Conservation (phyloP, 768 basidiomycete genomes). For the Coprinopsis marcescibilis region DNA sequence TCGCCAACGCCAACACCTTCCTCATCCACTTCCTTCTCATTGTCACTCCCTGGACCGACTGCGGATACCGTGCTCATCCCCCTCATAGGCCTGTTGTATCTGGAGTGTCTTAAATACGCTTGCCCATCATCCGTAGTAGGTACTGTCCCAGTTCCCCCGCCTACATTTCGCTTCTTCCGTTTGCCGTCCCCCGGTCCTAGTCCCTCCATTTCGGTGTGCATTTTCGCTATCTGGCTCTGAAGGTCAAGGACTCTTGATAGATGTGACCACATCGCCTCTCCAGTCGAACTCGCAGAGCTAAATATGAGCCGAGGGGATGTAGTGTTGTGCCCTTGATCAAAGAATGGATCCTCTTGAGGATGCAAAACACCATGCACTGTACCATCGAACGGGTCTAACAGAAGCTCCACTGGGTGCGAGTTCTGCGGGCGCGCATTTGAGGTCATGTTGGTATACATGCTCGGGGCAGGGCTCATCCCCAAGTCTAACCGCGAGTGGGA, state of each 20-base stretch:
- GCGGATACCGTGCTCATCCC: constrained; percentile 9
- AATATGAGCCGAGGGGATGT: too few species aligned
- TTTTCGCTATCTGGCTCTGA: constrained; percentile 63
- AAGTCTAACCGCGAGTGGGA: constrained; percentile 6
- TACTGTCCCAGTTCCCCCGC: not conserved
- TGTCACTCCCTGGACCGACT: constrained; percentile 19
- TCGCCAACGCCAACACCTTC: constrained; percentile 47
- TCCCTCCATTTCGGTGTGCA: constrained; percentile 74
- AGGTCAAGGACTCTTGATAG: constrained; percentile 65
- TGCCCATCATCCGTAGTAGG: constrained; percentile 1
- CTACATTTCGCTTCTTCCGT: constrained; percentile 24
- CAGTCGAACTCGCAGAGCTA: constrained; percentile 6
- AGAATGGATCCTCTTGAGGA: too few species aligned
- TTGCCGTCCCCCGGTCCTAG: constrained; percentile 40
- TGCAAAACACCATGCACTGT: constrained; percentile 21
- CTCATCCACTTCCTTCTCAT: constrained; percentile 36
- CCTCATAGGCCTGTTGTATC: not conserved
- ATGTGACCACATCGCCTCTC: constrained; percentile 58
- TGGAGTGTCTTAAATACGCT: not conserved
- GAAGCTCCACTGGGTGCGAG: constrained; percentile 5
- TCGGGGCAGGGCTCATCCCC: constrained; percentile 8
- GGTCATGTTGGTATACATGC: constrained; percentile 4
- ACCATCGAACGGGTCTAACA: constrained; percentile 23
- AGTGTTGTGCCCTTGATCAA: too few species aligned
- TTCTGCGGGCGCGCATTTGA: constrained; percentile 3